Evolutionary conservation across 2,329 filamentous ascomycete genomes (phyloP), one percentile per base, ranked within the genome.

Genomic region (Aspergillus fructus): DNA sequence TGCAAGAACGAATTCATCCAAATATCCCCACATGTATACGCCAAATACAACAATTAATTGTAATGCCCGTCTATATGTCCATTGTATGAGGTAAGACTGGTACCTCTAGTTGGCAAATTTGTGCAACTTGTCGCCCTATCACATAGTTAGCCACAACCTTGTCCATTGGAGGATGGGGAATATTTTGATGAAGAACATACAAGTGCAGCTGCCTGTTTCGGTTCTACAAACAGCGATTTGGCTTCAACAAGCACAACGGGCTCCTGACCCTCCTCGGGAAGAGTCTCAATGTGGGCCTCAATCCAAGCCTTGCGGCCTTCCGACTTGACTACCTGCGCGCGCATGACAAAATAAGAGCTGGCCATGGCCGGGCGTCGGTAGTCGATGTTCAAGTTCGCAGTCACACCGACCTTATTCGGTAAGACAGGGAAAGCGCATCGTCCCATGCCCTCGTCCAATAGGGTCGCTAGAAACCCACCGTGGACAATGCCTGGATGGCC

Each of bases 271-370:
- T 85, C 79, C 24, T 81, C 77, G 58, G 84, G 84, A 59, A 97
- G 76, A 55, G 90, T 88, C 82, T 96, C 92, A 66, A 97, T 87
- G 65, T 85, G 84, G 1, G 91, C 94, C 76, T 90, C 88, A 1
- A 97, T 91, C 91, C 91, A 97, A 12, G 92, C 93, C 79, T 97
- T 97, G 61, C 94, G 83, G 1, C 94, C 93, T 71, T 97, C 92
- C 1, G 93, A 89, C 78, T 89, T 93, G 9, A 85, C 87, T 19
- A 93, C 96, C 71, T 86, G 84, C 4, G 91, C 93, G 60, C 84
- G 83, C 58, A 99, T 77, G 43, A 96, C 90, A 30, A 96, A 79
- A 70, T 89, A 94, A 59, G 84, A 84, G 21, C 85, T 84, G 5
- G 92, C 91, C 66, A 84, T 85, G 45, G 89, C 88, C 4, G 94